Conservation (phyloP, 495 filamentous ascomycete species). For the Podospora sp. region DNA sequence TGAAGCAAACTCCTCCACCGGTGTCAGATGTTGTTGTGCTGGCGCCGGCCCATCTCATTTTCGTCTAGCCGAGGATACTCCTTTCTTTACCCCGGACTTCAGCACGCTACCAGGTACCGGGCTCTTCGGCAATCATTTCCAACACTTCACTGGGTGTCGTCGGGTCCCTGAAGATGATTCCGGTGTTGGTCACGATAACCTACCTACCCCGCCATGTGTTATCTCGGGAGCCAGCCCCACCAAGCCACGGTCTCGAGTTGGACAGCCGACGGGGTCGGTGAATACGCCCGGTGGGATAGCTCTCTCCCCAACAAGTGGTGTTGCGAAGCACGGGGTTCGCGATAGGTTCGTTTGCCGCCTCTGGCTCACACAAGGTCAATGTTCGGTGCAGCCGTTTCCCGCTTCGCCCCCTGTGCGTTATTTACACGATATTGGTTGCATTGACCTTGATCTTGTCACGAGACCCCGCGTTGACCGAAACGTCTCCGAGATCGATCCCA, state of each 20-base stretch:
- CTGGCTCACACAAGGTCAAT: neutral
- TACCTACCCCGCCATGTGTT: neutral
- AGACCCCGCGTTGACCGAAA: conserved; percentile 12
- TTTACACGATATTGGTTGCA: conserved; percentile 15
- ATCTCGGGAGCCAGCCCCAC: neutral
- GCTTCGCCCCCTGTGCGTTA: conserved; percentile 10
- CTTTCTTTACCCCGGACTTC: neutral
- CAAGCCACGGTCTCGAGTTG: neutral
- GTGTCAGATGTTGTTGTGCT: conserved; percentile 2
- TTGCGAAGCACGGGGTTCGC: neutral
- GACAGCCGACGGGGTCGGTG: neutral
- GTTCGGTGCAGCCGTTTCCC: neutral
- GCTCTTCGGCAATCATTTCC: neutral
- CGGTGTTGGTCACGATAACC: neutral
- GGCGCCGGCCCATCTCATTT: neutral
- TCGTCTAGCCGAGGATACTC: neutral
- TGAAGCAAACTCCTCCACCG: neutral
- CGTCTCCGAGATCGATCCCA: conserved; percentile 16
- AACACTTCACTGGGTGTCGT: neutral
- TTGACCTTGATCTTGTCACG: conserved; percentile 5
- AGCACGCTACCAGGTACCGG: neutral
- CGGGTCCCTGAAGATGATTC: neutral
- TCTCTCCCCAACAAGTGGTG: neutral
- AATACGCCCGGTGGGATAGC: neutral
- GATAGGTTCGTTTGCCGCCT: neutral